Evolutionary conservation across 345 rosid genomes (phyloP).

Genomic region (Raphanus raphanistrum): DNA sequence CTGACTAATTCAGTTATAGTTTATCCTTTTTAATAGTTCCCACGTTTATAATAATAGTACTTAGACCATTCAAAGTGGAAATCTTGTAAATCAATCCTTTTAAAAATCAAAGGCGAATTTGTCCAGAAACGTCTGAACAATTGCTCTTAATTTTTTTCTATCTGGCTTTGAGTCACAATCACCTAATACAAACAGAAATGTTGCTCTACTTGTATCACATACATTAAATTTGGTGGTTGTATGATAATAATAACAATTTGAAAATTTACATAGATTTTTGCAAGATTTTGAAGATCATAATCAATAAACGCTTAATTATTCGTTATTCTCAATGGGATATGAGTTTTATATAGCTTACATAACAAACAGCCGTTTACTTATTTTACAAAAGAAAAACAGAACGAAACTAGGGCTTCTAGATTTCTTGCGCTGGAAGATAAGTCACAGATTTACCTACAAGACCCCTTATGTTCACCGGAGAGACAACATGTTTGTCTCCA

Average conservation of each 20-base stretch:
- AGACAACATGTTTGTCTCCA: slow-evolving; percentile 31
- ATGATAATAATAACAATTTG: no score
- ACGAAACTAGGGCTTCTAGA: slow-evolving; percentile 13
- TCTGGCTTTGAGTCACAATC: neutral
- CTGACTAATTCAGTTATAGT: neutral
- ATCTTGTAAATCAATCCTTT: neutral
- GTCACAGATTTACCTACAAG: slow-evolving; percentile 16
- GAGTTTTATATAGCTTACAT: neutral
- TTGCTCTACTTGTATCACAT: neutral
- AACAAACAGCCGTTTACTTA: neutral
- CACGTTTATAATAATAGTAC: neutral
- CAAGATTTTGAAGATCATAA: neutral
- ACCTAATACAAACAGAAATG: neutral
- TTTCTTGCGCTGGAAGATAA: slow-evolving; percentile 17
- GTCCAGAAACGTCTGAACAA: neutral
- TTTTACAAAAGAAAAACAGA: neutral
- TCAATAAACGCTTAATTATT: neutral
- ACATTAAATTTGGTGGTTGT: neutral
- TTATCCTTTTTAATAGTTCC: neutral
- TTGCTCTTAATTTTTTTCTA: neutral
- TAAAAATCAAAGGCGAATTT: neutral
- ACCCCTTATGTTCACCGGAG: slow-evolving; percentile 33
- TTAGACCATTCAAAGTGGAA: neutral
- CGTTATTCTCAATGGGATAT: neutral
- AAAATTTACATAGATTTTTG: neutral